Evolutionary conservation across 2,329 filamentous ascomycete species (phyloP).

Genomic region (Parastagonospora avenae): DNA sequence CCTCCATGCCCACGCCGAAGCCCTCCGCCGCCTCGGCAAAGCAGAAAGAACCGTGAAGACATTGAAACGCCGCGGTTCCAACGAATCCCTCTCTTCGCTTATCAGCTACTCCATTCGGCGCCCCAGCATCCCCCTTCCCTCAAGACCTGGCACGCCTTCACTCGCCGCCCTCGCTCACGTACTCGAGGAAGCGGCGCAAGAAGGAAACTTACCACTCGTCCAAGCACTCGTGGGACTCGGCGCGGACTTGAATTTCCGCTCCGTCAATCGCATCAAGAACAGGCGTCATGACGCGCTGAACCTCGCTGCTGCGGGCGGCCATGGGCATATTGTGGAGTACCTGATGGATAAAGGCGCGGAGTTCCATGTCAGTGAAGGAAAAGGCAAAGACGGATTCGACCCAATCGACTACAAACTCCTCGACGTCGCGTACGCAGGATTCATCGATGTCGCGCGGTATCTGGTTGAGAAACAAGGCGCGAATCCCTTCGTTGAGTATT

Average conservation of each 20-base stretch:
- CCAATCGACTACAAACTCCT: neutral
- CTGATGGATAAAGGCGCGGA: neutral
- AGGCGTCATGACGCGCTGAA: constrained; percentile 1
- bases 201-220: constrained; percentile 18
- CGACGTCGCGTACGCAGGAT: constrained; percentile 1
- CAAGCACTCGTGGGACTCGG: constrained; percentile 16
- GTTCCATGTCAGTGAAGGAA: neutral
- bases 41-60: neutral
- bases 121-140: neutral
- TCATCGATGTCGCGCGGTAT: neutral
- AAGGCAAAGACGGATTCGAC: neutral
- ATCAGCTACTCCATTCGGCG: constrained; percentile 3
- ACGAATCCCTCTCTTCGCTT: constrained; percentile 2
- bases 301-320: neutral
- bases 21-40: constrained; percentile 1
- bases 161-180: constrained; percentile 12
- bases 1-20: neutral
- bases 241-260: constrained; percentile 6
- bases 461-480: neutral
- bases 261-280: neutral
- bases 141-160: neutral
- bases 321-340: constrained; percentile 1
- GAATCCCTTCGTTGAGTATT: neutral
- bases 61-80: constrained; percentile 2
- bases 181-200: constrained; percentile 19